Conservation (phyloP, 768 basidiomycete species). For the Fomitopsis pulvina region DNA sequence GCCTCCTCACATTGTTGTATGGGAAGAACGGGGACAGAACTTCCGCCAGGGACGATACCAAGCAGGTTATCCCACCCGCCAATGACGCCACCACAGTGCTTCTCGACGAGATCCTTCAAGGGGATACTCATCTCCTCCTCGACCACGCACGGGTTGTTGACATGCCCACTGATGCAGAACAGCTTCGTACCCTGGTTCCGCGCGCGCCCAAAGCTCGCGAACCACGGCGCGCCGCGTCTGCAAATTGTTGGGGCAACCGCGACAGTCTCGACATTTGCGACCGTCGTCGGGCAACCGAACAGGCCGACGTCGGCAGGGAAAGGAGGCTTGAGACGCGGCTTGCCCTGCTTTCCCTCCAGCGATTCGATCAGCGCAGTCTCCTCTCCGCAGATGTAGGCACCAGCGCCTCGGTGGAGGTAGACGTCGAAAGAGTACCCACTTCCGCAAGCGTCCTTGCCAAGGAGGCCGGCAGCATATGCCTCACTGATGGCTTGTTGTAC, state of each 20-base stretch:
- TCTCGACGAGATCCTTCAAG: slow-evolving; percentile 87
- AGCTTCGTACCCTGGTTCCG: slow-evolving; percentile 96
- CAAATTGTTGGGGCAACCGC: slow-evolving; percentile 97
- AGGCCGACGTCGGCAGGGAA: slow-evolving; percentile 98
- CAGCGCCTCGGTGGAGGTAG: slow-evolving; percentile 96
- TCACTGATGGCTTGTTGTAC: slow-evolving; percentile 94
- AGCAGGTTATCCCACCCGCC: slow-evolving; percentile 97
- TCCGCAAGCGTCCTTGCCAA: slow-evolving; percentile 90
- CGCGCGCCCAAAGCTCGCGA: slow-evolving; percentile 85
- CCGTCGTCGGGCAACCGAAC: slow-evolving; percentile 95
- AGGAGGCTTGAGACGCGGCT: slow-evolving; percentile 94
- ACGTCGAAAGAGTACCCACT: slow-evolving; percentile 95
- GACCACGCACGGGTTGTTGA: slow-evolving; percentile 96
- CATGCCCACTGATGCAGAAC: slow-evolving; percentile 94
- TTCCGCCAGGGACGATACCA: slow-evolving; percentile 95
- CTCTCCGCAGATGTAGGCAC: slow-evolving; percentile 98
- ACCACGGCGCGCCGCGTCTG: slow-evolving; percentile 84
- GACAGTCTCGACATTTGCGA: slow-evolving; percentile 98
- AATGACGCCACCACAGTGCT: slow-evolving; percentile 90
- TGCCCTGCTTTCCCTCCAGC: slow-evolving; percentile 97
- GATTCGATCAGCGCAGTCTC: slow-evolving; percentile 98
- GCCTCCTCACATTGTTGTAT: slow-evolving; percentile 80
- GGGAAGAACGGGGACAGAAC: slow-evolving; percentile 89
- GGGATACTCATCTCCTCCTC: slow-evolving; percentile 99
- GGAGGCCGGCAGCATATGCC: slow-evolving; percentile 82